Base-by-base conservation (phyloP, 768 basidiomycete species). In the Boletus reticuloceps region DNA sequence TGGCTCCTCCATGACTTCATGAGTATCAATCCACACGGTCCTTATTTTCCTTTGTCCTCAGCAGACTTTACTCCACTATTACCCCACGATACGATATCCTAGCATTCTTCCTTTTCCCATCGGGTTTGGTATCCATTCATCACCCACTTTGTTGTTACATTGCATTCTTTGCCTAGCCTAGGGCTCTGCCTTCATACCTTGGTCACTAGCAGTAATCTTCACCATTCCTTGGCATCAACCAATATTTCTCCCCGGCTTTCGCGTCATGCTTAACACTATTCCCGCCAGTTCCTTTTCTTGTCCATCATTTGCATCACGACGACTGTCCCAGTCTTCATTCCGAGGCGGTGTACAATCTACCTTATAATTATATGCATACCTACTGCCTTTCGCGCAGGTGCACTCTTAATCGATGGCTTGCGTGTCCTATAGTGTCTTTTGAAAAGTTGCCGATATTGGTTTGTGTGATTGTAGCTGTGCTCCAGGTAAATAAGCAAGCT, bases 361-460 rank as follows among this genome's bases (percentile, higher is more conserved):
- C 54, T 71, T 69, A 69, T 67, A 62, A 59, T 66, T 66, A 64
- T 61, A 64, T 61, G 60, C 61, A 68, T 68, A 70, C 71, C 69
- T 66, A 71, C 60, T 63, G 66, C 63, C 56, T 67, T 56, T 60
- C 38, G 66, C 67, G 62, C 59, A 63, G 71, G 62, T 66, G 60
- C 62, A 61, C 53, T 53, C 58, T 55, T 68, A 72, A 70, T 73
- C 20, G 42, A 64, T 59, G 51, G 42, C 34, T 43, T 54, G 38
- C 45, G 22, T 70, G 64, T 65, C 48, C 27, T 55, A 58, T 64
- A 69, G 47, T 60, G 59, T 37, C 37, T 45, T 29, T 36, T 44
- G 55, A 20, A 48, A 19, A 20, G 34, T 38, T 37, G 17, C 13
- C 29, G 34, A 9, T 29, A 29, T 27, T 11, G n/a, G 19, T 40